phyloP scores from a whole-genome alignment of 2,329 filamentous ascomycete species.

The Botrytis byssoidea region DNA sequence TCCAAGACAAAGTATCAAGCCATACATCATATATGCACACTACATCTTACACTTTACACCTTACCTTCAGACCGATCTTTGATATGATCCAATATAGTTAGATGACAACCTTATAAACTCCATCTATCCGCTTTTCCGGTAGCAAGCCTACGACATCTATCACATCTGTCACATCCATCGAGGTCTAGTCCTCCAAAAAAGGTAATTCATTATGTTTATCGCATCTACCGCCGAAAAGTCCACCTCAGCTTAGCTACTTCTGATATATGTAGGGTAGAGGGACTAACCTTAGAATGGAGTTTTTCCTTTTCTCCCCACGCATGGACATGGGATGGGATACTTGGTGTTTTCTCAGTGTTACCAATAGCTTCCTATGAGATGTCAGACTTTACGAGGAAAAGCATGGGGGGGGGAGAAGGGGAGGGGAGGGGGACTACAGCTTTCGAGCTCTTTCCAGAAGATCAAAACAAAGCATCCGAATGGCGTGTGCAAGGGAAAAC shows the following conservation, averaged over 20 bases:
- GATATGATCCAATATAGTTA: not conserved
- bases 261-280: not conserved
- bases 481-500: constrained; percentile 3
- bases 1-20: not conserved
- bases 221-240: constrained; percentile 8
- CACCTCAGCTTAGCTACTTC: not conserved
- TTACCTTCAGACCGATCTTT: not conserved
- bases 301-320: not conserved
- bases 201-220: constrained; percentile 10
- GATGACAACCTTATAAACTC: not conserved
- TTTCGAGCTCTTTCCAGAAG: not conserved
- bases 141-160: not conserved
- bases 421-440: not conserved
- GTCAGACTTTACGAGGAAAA: not conserved
- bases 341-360: not conserved
- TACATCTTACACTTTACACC: not conserved
- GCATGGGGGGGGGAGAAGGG: not conserved
- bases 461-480: not conserved
- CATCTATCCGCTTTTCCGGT: not conserved
- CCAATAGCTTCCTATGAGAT: not conserved
- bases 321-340: not conserved
- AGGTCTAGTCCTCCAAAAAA: not conserved
- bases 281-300: not conserved
- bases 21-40: not conserved
- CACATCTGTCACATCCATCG: not conserved